A percentile compares a stretch with the other conserved stretches of the same genome.
Conservation (phyloP, 805 yeast species). For the Saturnispora saitoi region DNA sequence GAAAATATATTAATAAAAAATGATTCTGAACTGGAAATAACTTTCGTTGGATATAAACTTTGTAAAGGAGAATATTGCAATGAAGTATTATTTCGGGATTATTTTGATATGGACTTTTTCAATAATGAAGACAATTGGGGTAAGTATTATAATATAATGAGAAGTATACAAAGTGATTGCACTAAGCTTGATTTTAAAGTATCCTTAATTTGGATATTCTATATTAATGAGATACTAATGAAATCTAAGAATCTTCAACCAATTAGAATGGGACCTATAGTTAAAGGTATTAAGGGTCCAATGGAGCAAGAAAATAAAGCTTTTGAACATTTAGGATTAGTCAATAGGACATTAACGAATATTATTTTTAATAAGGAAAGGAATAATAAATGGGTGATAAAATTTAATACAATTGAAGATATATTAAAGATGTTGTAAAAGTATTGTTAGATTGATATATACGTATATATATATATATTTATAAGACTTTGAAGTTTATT, state of each 20-base stretch:
- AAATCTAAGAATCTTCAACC: not conserved
- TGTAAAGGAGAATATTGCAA: not conserved
- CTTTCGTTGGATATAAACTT: not conserved
- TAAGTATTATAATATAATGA: not conserved
- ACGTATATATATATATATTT: no score
- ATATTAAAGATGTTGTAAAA: not conserved
- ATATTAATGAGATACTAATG: not conserved
- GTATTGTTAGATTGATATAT: no score
- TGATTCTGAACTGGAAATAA: not conserved
- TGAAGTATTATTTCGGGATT: not conserved
- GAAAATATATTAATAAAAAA: not conserved
- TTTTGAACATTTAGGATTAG: not conserved
- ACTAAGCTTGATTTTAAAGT: not conserved
- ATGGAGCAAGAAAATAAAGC: not conserved
- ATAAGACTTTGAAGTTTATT: not conserved
- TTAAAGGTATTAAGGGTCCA: not conserved
- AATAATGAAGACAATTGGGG: conserved; percentile 1
- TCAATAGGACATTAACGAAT: not conserved
- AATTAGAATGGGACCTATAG: conserved; percentile 1
- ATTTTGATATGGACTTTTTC: not conserved
- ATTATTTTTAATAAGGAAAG: not conserved
- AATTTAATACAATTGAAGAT: not conserved
- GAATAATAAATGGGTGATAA: not conserved
- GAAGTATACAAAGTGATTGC: not conserved
- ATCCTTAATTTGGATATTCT: not conserved